Percentiles rank a stretch among this genome's conserved stretches.
Evolutionary conservation across 139 green algal species (phyloP).

Genomic region (Tetradesmus obliquus): DNA sequence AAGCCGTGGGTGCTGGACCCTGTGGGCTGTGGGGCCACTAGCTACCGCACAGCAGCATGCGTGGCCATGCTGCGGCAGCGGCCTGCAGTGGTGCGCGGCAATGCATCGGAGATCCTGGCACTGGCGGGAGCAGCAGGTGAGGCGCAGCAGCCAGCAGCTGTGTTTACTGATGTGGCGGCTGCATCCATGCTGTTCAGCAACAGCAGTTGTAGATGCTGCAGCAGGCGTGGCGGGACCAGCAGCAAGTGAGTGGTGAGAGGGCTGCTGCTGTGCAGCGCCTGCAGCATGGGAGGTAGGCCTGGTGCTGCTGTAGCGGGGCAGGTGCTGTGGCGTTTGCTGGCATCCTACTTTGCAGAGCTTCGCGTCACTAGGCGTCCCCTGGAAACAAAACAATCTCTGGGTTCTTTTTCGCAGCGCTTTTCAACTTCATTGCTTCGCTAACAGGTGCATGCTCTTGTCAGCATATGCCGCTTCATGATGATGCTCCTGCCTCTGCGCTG

Average conservation of each 20-base stretch:
- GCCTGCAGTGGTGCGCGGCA: conserved; percentile 82
- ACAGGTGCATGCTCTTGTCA: neutral
- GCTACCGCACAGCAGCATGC: conserved; percentile 69
- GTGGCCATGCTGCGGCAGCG: conserved; percentile 63
- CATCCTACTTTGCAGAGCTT: too few relatives aligned
- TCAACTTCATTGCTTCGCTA: neutral
- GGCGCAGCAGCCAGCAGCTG: neutral
- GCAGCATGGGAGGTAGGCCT: too few relatives aligned
- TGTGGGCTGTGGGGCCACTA: conserved; percentile 82
- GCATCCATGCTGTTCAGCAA: neutral
- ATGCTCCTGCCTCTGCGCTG: neutral
- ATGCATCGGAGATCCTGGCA: conserved; percentile 83
- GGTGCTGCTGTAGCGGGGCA: neutral
- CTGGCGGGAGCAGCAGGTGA: conserved; percentile 68
- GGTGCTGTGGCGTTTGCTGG: neutral
- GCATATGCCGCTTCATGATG: neutral
- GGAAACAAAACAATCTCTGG: too few relatives aligned
- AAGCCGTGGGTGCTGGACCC: conserved; percentile 91
- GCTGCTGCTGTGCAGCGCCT: too few relatives aligned
- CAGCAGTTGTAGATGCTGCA: neutral
- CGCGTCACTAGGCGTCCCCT: too few relatives aligned
- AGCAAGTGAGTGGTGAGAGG: too few relatives aligned
- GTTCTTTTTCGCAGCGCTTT: neutral
- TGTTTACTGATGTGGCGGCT: neutral
- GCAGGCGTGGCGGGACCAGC: neutral